Evolutionary conservation across 2,329 filamentous ascomycete genomes (phyloP).

Genomic region (Epichloe uncinata): DNA sequence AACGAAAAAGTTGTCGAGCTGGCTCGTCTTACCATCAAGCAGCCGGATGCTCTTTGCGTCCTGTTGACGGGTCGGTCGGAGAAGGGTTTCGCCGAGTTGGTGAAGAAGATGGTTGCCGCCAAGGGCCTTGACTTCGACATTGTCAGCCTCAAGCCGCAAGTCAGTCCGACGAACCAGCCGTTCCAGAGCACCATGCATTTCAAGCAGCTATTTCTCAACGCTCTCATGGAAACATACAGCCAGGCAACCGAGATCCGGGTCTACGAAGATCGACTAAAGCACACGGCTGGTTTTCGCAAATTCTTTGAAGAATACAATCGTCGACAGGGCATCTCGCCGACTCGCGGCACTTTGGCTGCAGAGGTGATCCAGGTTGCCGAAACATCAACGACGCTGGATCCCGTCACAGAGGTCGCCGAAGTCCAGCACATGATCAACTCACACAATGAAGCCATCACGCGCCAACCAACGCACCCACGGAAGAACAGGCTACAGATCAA

Average conservation of each 20-base stretch:
- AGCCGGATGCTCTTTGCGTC: conserved; percentile 74
- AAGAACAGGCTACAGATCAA: conserved; percentile 53
- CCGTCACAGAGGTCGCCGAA: conserved; percentile 65
- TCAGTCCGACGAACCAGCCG: conserved; percentile 64
- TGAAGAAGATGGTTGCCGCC: conserved; percentile 68
- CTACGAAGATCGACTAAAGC: conserved; percentile 53
- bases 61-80: conserved; percentile 81
- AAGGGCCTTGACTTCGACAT: conserved; percentile 80
- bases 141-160: conserved; percentile 72
- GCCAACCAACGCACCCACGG: conserved; percentile 21
- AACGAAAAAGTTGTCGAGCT: conserved; percentile 81
- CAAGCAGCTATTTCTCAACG: conserved; percentile 74
- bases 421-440: conserved; percentile 81
- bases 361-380: conserved; percentile 84
- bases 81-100: conserved; percentile 58
- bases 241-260: conserved; percentile 70
- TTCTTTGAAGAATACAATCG: conserved; percentile 72
- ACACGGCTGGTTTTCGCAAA: conserved; percentile 70
- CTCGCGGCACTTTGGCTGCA: conserved; percentile 52
- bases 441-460: conserved; percentile 51
- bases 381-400: conserved; percentile 57
- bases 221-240: conserved; percentile 75
- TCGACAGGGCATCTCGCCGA: conserved; percentile 31
- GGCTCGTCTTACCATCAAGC: conserved; percentile 65
- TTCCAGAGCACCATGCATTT: conserved; percentile 81